Evolutionary conservation across 116 monocot genomes (phyloP).

Genomic region (Trichopus zeylanicus): DNA sequence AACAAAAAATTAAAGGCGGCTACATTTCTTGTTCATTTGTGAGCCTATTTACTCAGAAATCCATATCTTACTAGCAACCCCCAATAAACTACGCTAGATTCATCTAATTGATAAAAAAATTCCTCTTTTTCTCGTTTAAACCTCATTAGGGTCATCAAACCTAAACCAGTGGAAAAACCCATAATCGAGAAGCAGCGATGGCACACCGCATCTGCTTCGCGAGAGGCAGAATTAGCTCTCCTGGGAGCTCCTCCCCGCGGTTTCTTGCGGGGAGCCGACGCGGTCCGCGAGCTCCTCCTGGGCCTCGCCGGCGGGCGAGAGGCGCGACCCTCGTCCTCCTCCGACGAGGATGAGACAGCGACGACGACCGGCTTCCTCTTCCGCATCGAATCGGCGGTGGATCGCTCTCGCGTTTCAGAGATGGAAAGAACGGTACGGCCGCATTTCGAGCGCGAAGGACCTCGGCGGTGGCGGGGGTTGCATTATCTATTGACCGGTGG

Average conservation of each 20-base stretch:
- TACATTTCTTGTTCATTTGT: too few species aligned
- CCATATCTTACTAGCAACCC: too few species aligned
- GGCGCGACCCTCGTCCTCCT: background rate
- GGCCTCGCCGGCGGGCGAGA: background rate
- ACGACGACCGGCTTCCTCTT: background rate
- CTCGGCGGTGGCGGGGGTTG: too few species aligned
- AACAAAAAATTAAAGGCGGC: too few species aligned
- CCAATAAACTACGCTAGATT: too few species aligned
- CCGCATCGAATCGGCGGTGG: background rate
- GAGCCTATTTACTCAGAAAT: too few species aligned
- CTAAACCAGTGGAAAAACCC: background rate
- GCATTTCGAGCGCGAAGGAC: too few species aligned
- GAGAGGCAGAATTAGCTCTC: background rate
- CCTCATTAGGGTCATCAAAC: background rate
- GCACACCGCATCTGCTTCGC: background rate
- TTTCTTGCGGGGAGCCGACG: background rate
- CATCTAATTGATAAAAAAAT: too few species aligned
- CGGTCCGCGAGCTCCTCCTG: background rate
- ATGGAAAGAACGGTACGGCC: too few species aligned
- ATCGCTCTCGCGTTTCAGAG: background rate
- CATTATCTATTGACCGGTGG: background rate
- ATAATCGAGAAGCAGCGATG: background rate
- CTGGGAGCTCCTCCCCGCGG: background rate
- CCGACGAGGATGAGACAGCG: background rate
- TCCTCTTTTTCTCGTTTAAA: too few species aligned